Base-by-base conservation (phyloP, 2,329 filamentous ascomycete genomes). In the Fusarium nelsonii region DNA sequence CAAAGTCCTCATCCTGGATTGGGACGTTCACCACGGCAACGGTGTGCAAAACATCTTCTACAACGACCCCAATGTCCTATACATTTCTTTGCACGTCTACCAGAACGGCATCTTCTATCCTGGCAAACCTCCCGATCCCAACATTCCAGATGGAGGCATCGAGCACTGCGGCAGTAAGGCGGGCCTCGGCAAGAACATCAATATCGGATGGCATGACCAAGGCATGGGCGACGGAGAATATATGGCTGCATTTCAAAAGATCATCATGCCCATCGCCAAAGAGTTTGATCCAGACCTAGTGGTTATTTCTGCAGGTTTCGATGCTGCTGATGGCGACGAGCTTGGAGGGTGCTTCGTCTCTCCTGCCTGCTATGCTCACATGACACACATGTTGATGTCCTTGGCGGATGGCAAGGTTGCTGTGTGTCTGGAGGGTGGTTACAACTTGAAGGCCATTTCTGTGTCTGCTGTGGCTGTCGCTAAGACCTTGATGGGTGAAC, bases 381-480 rank as follows among this genome's bases (percentile, higher is more conserved):
- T 99, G 96, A 98, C 96, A 16, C 94, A 97, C 77, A 97, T 98
- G 95, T 87, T 99, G 48, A 98, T 97, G 94, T 94, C 93, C 3
- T 84, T 99, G 20, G 95, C 96, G 1, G 86, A 90, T 44, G 96
- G 96, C 30, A 97, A 94, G 76, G 86, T 99, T 15, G 92, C 93
- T 4, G 95, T 97, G 10, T 97, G 94, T 76, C 85, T 99, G 4
- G 96, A 99, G 81, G 96, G 96, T 23, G 96, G 96, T 10, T 99
- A 99, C 80, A 98, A 98, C 74, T 88, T 99, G 26, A 84, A 89
- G 48, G 96, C 96, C 1, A 99, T 99, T 61, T 97, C 96, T 0
- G 90, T 92, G 59, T 98, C 96, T 6, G 94, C 96, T 2, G 85
- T 97, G 6, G 93, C 95, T 4, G 96, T 99, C 2, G 96, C 93